These are phyloP conservation scores for Holtermanniella nyarrowii DNA, from an alignment of 768 basidiomycete genomes.

Conservation along the genomic window DNA sequence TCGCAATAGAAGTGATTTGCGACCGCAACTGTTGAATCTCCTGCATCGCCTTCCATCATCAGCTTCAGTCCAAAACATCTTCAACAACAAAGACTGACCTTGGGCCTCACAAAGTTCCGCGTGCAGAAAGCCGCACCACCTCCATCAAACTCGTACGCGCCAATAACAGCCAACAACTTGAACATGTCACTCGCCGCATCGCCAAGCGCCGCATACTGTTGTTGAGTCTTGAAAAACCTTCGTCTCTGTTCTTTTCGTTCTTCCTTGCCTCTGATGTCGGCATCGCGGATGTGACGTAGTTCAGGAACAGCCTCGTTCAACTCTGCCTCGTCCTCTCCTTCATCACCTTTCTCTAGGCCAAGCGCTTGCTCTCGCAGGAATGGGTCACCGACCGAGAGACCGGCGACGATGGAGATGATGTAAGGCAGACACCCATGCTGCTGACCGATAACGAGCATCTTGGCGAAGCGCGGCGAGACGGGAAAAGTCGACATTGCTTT, in stretches of 20 bases:
- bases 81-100: constrained; percentile 48
- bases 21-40: constrained; percentile 91
- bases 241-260: constrained; percentile 55
- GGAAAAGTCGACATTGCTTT: constrained; percentile 88
- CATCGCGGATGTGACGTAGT: constrained; percentile 43
- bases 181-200: constrained; percentile 73
- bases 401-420: constrained; percentile 79
- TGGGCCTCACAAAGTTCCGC: constrained; percentile 79
- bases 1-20: constrained; percentile 78
- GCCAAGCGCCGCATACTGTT: constrained; percentile 74
- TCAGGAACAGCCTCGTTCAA: constrained; percentile 44
- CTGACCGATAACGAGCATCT: constrained; percentile 77
- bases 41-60: constrained; percentile 70
- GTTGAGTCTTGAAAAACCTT: constrained; percentile 71
- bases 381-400: constrained; percentile 87
- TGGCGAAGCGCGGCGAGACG: constrained; percentile 83
- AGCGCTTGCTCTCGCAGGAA: constrained; percentile 69
- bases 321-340: constrained; percentile 45
- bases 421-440: constrained; percentile 89
- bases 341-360: constrained; percentile 35
- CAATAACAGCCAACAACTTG: constrained; percentile 81
- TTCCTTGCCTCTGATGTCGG: constrained; percentile 42
- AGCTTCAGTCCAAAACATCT: constrained; percentile 3
- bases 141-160: constrained; percentile 87
- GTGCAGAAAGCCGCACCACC: constrained; percentile 69